Evolutionary conservation across 2,329 filamentous ascomycete species (phyloP).

Genomic region (Blastomyces gilchristii): DNA sequence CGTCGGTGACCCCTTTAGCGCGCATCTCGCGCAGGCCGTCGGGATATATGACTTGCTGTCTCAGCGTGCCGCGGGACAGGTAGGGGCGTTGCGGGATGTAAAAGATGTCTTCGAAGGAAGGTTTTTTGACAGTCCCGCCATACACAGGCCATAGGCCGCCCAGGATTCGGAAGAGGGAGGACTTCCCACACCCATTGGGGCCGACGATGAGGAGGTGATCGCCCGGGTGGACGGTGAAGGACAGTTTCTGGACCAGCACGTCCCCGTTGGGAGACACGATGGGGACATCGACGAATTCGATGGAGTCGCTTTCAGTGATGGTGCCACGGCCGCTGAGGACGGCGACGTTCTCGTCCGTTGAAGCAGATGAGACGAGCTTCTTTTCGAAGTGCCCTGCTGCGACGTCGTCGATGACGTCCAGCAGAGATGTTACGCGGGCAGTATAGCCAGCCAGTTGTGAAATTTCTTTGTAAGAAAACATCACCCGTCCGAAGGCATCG

Average conservation of each 20-base stretch:
- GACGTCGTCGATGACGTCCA: conserved; percentile 92
- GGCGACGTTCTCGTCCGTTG: conserved; percentile 68
- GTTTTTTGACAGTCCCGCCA: conserved; percentile 84
- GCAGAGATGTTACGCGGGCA: conserved; percentile 74
- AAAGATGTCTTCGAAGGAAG: conserved; percentile 85
- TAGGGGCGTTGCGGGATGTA: conserved; percentile 97
- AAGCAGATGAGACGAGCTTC: conserved; percentile 83
- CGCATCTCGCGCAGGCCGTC: conserved; percentile 83
- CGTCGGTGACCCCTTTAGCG: conserved; percentile 69
- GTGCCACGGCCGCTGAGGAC: conserved; percentile 73
- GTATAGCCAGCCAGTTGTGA: conserved; percentile 95
- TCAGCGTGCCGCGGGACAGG: conserved; percentile 78
- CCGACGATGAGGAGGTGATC: conserved; percentile 92
- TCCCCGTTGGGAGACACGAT: conserved; percentile 97
- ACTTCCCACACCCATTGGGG: conserved; percentile 95
- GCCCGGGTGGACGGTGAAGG: conserved; percentile 74
- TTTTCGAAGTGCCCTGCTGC: conserved; percentile 87
- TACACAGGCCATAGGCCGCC: conserved; percentile 97
- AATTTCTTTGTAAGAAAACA: conserved; percentile 97
- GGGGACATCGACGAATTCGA: conserved; percentile 78
- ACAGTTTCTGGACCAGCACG: conserved; percentile 73
- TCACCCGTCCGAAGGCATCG: conserved; percentile 87
- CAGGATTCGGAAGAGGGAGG: conserved; percentile 87
- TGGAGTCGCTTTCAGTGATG: conserved; percentile 70
- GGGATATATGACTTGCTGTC: conserved; percentile 94